Conservation (phyloP, 106 monocot species). For the Phalaenopsis equestris region DNA sequence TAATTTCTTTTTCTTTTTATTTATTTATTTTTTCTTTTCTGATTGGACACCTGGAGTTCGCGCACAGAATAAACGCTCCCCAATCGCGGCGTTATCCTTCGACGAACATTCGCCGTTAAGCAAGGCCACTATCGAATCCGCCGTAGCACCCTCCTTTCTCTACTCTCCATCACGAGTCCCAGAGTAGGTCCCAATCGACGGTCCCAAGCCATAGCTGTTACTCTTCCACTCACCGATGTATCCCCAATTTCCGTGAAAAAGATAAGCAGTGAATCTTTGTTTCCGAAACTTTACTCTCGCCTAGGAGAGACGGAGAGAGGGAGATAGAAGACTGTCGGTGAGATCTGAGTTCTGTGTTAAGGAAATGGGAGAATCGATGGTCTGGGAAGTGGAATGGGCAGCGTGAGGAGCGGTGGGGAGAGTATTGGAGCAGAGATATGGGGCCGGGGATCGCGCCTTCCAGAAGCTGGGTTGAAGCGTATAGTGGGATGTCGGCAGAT, state of each 20-base stretch:
- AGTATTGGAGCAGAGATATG: not conserved
- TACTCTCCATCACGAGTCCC: not conserved
- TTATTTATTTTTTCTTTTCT: too few species aligned
- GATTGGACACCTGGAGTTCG: too few species aligned
- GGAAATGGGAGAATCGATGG: not conserved
- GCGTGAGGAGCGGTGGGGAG: not conserved
- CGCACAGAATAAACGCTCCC: not conserved
- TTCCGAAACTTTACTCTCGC: not conserved
- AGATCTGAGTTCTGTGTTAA: not conserved
- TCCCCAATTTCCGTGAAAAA: not conserved
- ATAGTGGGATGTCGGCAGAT: conserved; percentile 55
- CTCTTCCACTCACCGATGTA: not conserved
- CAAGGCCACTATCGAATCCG: not conserved
- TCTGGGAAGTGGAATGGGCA: not conserved
- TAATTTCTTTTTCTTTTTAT: too few species aligned
- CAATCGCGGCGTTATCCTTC: not conserved
- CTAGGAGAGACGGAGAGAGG: not conserved
- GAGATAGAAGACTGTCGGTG: not conserved
- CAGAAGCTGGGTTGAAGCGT: conserved; percentile 17
- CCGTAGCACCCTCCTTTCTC: not conserved
- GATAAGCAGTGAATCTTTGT: not conserved
- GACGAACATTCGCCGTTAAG: not conserved
- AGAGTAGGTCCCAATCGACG: not conserved
- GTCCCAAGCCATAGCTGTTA: not conserved
- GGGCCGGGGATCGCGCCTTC: not conserved